Percentiles rank a stretch among this genome's conserved stretches.
Conservation (phyloP, 306 rosid species). For the Dalbergia oliveri region DNA sequence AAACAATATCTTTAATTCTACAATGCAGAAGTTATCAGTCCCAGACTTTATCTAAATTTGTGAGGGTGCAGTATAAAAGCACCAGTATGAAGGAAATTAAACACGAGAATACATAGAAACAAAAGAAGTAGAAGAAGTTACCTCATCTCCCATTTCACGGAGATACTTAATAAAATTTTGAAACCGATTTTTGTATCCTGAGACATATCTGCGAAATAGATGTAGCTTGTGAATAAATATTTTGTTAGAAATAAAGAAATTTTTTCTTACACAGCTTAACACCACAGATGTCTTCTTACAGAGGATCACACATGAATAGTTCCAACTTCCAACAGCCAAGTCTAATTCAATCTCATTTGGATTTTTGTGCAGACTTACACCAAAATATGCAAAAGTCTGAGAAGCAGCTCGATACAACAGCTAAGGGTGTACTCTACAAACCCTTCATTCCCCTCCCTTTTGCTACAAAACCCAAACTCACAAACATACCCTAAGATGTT, state of each 20-base stretch:
- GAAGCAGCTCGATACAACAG: neutral
- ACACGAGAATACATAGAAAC: constrained; percentile 15
- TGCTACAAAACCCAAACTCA: too few species aligned
- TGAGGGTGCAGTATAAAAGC: neutral
- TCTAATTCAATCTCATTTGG: neutral
- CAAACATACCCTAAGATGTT: neutral
- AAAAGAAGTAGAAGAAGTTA: constrained; percentile 32
- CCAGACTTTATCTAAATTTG: constrained; percentile 7
- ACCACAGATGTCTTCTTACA: neutral
- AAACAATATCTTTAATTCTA: neutral
- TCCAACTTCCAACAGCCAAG: neutral
- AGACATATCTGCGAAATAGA: constrained; percentile 58
- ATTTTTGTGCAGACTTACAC: neutral
- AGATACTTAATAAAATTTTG: constrained; percentile 64
- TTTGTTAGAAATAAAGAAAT: constrained; percentile 20
- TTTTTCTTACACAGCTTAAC: too few species aligned
- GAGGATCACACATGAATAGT: neutral
- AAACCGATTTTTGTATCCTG: constrained; percentile 68
- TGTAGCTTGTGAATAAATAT: neutral
- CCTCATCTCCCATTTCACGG: constrained; percentile 76
- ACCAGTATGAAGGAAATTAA: constrained; percentile 28
- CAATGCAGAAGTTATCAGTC: constrained; percentile 4
- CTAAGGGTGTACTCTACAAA: too few species aligned
- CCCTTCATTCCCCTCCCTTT: too few species aligned
- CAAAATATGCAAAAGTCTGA: constrained; percentile 13